Conservation (phyloP, 352 stramenopile species). For the Globisporangium paroecandrum region DNA sequence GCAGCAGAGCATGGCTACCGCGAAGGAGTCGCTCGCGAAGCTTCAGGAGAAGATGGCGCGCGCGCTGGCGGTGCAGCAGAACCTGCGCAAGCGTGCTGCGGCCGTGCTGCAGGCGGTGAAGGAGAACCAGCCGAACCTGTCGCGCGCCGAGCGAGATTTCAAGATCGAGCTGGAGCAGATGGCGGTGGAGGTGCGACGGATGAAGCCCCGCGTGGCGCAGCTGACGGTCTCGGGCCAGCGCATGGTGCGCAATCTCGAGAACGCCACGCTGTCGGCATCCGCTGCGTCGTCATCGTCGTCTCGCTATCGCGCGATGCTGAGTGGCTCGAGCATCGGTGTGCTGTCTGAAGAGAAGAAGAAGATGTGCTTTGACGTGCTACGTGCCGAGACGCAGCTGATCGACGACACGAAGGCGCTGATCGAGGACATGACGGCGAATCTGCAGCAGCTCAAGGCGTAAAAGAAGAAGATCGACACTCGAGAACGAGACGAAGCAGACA, state of each 20-base stretch:
- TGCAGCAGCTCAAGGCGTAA: constrained; percentile 42
- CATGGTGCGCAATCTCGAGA: constrained; percentile 52
- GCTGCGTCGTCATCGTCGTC: constrained; percentile 23
- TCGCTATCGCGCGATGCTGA: constrained; percentile 6
- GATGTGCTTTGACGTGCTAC: constrained; percentile 81
- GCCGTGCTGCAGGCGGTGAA: constrained; percentile 75
- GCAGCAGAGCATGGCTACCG: constrained; percentile 29
- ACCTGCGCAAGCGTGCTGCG: constrained; percentile 71
- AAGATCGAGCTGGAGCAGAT: constrained; percentile 69
- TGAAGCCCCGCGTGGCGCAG: constrained; percentile 70
- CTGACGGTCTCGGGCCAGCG: constrained; percentile 64
- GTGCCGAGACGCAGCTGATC: constrained; percentile 78
- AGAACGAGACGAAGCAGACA: not conserved
- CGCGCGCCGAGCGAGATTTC: constrained; percentile 67
- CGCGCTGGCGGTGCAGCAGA: constrained; percentile 64
- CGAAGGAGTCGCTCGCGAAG: constrained; percentile 32
- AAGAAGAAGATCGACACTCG: not conserved
- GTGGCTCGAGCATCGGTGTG: constrained; percentile 8
- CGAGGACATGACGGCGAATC: constrained; percentile 51
- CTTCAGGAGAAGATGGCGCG: constrained; percentile 57
- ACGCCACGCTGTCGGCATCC: constrained; percentile 23
- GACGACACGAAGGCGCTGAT: constrained; percentile 72
- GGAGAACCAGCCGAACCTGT: constrained; percentile 78
- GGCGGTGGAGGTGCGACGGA: constrained; percentile 53
- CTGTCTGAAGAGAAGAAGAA: constrained; percentile 75